Percentiles rank a stretch among this genome's conserved stretches.
Evolutionary conservation across 345 rosid species (phyloP).

Genomic region (Crucihimalaya himalaica): DNA sequence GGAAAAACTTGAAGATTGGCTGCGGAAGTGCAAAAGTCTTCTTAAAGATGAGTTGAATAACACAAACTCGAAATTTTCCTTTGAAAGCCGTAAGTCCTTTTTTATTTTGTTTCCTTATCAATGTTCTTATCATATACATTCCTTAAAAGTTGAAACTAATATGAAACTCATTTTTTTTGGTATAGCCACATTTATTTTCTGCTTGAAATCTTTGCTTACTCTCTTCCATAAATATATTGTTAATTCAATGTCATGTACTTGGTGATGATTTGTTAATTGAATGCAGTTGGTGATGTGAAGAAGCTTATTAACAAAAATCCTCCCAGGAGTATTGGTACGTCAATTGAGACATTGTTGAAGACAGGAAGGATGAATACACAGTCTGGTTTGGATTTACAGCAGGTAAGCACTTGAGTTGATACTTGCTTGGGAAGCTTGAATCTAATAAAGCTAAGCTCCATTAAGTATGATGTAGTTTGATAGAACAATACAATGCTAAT

Average conservation of each 20-base stretch:
- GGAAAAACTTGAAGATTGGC: conserved; percentile 98
- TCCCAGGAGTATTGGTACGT: conserved; percentile 51
- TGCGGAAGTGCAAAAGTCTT: conserved; percentile 62
- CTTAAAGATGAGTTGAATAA: conserved; percentile 62
- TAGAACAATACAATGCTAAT: conserved; percentile 15
- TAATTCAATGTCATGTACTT: not conserved
- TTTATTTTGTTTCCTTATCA: conserved; percentile 11
- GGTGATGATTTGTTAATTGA: conserved; percentile 16
- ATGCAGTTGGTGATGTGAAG: conserved; percentile 69
- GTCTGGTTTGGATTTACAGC: conserved; percentile 88
- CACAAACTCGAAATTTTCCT: conserved; percentile 50
- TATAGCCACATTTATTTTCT: not conserved
- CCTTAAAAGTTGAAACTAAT: not conserved
- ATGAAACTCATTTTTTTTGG: not conserved
- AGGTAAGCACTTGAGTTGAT: conserved; percentile 49
- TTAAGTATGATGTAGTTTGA: conserved; percentile 3
- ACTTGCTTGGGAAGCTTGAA: conserved; percentile 20
- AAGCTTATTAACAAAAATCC: conserved; percentile 64
- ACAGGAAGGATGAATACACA: conserved; percentile 73
- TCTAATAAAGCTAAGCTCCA: conserved; percentile 16
- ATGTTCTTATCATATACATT: conserved; percentile 2
- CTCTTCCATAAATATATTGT: not conserved
- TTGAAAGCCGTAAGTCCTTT: conserved; percentile 55
- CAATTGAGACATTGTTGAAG: conserved; percentile 74
- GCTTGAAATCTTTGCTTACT: not conserved